A percentile compares a stretch with the other conserved stretches of the same genome.
These are phyloP conservation scores for Scopulariopsis brevicaulis DNA, from an alignment of 2,329 filamentous ascomycete genomes.

Conservation along the genomic window DNA sequence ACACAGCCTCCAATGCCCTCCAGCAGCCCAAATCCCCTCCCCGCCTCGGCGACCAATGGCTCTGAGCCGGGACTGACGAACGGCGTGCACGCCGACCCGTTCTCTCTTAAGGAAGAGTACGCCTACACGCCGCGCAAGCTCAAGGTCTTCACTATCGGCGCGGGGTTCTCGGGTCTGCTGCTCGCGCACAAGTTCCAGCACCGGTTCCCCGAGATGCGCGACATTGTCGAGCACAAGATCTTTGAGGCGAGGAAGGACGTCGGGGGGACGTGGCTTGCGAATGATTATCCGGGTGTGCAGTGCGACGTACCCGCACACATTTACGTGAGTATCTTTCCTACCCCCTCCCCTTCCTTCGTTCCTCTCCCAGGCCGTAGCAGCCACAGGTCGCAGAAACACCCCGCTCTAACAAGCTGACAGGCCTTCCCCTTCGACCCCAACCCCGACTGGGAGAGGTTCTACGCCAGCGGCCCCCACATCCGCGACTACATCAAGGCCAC, in stretches of 20 bases:
- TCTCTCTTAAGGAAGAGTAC: conserved; percentile 12
- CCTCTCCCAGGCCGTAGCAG: neutral
- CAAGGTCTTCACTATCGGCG: conserved; percentile 24
- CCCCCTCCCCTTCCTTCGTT: too few species aligned
- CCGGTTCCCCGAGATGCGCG: conserved; percentile 45
- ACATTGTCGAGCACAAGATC: conserved; percentile 45
- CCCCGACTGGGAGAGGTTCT: conserved; percentile 56
- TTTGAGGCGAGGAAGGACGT: conserved; percentile 59
- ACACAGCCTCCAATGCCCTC: conserved; percentile 5
- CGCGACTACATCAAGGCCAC: conserved; percentile 41
- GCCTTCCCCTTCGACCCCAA: conserved; percentile 59
- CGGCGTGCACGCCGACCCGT: conserved; percentile 12
- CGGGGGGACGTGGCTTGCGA: conserved; percentile 43
- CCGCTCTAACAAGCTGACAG: neutral
- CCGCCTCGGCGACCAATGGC: neutral
- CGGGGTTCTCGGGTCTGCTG: conserved; percentile 25
- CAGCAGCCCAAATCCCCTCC: neutral
- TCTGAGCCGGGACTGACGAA: neutral
- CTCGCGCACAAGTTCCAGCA: conserved; percentile 52
- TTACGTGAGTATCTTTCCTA: conserved; percentile 25
- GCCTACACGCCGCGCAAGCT: conserved; percentile 17
- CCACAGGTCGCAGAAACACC: neutral
- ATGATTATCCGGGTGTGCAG: conserved; percentile 50
- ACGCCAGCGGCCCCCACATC: conserved; percentile 57
- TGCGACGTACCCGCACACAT: conserved; percentile 61